phyloP scores from a whole-genome alignment of 768 basidiomycete species.

The Clavulina sp. region DNA sequence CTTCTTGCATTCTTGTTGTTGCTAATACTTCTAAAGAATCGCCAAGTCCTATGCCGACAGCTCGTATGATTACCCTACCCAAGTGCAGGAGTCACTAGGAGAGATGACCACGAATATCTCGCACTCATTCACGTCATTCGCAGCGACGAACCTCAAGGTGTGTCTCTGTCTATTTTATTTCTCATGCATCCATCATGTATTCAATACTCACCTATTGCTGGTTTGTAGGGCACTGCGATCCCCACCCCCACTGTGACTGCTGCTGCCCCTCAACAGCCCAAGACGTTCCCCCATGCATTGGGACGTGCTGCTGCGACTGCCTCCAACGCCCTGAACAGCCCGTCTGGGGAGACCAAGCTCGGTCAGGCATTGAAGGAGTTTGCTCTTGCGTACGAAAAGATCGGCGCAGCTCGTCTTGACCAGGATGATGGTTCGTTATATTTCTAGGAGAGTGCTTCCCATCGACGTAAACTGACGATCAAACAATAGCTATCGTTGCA shows the following conservation, averaged over 20 bases:
- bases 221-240: constrained; percentile 48
- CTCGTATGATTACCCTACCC: constrained; percentile 54
- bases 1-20: neutral
- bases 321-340: constrained; percentile 26
- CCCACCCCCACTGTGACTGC: constrained; percentile 51
- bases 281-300: constrained; percentile 93
- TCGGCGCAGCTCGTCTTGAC: constrained; percentile 10
- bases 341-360: constrained; percentile 42
- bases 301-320: constrained; percentile 57
- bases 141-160: constrained; percentile 64
- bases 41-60: constrained; percentile 79
- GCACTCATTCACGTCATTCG: constrained; percentile 63
- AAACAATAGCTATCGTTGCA: constrained; percentile 29
- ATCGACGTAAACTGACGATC: neutral
- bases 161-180: neutral
- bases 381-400: constrained; percentile 67
- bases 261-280: constrained; percentile 50
- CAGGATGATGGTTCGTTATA: constrained; percentile 4
- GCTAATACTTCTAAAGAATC: constrained; percentile 31
- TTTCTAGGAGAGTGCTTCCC: neutral
- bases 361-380: constrained; percentile 65
- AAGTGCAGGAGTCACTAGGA: constrained; percentile 39
- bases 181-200: neutral
- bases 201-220: neutral
- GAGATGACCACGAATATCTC: constrained; percentile 57